Base-by-base conservation (phyloP, 1,284 basidiomycete species). In the Sanghuangporus sanghuang region DNA sequence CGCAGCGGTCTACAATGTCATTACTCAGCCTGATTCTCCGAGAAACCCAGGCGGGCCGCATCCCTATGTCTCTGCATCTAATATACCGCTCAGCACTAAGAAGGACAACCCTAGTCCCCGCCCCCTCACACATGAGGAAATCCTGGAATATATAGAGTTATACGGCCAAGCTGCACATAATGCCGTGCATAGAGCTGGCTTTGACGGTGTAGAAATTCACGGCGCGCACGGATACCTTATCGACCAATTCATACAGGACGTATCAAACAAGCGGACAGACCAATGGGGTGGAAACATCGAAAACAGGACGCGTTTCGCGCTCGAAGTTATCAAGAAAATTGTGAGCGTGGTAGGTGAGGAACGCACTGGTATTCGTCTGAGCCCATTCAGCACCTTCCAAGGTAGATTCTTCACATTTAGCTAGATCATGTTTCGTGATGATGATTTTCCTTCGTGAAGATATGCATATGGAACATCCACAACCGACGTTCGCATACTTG, bases 251-350 rank as follows among this genome's bases (percentile, higher is more conserved):
- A 49, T 78, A 50, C 74, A 78, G 46, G 70, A 73, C 54, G 68
- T 70, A 0, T 69, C 76, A 55, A 87, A 87, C 75, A 75, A 78
- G 38, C 80, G 85, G 32, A 82, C 79, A 12, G 86, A 89, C 72
- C 73, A 78, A 55, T 89, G 85, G 69, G 85, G 85, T 4, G 85
- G 85, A 2, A 77, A 77, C 1, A 64, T 84, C 23, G 81, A 84
- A 71, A 85, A 85, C 69, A 75, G 85, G 16, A 68, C 74, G 2
- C 73, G 80, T 11, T 86, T 87, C 64, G 68, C 76, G 1, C 72
- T 85, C 66, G 77, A 78, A 67, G 77, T 83, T 5, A 70, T 83
- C 27, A 77, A 80, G 21, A 77, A 75, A 0, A 68, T 82, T 3
- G 71, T 67, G 0, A 60, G 72, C 2, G 74, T 72, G 12, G 67